Conservation (phyloP, 2,329 filamentous ascomycete genomes). For the Aspergillus floridensis region DNA sequence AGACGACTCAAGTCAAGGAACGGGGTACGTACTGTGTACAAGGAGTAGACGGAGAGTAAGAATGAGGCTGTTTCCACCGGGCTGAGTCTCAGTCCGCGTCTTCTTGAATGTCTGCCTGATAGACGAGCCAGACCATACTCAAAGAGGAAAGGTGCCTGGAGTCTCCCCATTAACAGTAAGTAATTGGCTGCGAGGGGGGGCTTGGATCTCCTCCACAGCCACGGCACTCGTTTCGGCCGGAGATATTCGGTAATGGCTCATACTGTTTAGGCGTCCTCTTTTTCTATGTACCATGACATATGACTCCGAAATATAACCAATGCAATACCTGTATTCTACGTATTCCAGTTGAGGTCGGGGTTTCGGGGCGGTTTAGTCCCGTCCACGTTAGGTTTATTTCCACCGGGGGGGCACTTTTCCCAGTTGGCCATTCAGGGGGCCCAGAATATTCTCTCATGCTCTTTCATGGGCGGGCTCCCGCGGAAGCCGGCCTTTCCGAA, state of each 20-base stretch:
- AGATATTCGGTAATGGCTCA: not conserved
- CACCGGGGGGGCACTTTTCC: not conserved
- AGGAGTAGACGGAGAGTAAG: not conserved
- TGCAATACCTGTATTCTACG: not conserved
- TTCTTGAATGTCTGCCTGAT: conserved; percentile 41
- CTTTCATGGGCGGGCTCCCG: not conserved
- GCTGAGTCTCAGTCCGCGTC: conserved; percentile 27
- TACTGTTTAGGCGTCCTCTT: not conserved
- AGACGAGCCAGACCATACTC: conserved; percentile 28
- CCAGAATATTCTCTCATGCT: not conserved
- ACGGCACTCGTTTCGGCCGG: not conserved
- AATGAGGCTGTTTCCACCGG: conserved; percentile 18
- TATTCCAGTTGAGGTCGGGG: not conserved
- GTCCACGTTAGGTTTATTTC: not conserved
- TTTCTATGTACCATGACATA: not conserved
- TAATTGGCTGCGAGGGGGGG: not conserved
- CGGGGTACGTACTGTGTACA: too few relatives aligned
- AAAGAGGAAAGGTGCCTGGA: conserved; percentile 15
- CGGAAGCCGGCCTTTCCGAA: conserved; percentile 5
- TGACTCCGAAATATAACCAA: not conserved
- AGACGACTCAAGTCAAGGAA: too few relatives aligned
- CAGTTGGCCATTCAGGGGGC: not conserved
- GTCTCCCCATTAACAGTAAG: not conserved
- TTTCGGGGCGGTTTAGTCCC: not conserved
- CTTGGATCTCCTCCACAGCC: not conserved